Evolutionary conservation across 306 rosid genomes (phyloP).

Genomic region (Vigna reflexopilosa): DNA sequence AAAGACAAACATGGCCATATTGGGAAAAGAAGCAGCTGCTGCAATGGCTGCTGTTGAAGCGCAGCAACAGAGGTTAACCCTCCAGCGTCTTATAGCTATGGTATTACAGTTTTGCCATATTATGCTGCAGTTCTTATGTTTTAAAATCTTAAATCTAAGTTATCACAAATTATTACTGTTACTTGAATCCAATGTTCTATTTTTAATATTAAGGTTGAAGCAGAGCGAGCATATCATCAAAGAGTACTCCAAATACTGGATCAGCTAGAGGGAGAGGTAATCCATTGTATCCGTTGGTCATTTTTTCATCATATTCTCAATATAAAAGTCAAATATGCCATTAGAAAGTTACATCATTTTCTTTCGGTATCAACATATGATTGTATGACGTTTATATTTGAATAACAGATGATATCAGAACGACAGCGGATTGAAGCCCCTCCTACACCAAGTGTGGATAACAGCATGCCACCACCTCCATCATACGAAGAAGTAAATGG

Average conservation of each 20-base stretch:
- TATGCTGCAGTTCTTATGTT: conserved; percentile 21
- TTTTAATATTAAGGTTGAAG: conserved; percentile 74
- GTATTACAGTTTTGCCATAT: conserved; percentile 51
- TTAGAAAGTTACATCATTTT: conserved; percentile 22
- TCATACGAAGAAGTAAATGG: conserved; percentile 90
- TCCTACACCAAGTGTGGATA: conserved; percentile 71
- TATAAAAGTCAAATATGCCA: conserved; percentile 26
- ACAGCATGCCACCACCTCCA: conserved; percentile 85
- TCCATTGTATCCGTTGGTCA: conserved; percentile 22
- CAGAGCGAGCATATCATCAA: conserved; percentile 91
- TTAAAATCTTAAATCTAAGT: conserved; percentile 24
- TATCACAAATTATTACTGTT: conserved; percentile 22
- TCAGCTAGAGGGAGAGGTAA: conserved; percentile 96
- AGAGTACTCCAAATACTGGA: conserved; percentile 84
- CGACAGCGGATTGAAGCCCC: conserved; percentile 94
- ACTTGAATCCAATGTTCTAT: conserved; percentile 26
- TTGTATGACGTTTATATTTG: conserved; percentile 39
- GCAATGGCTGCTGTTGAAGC: conserved; percentile 99
- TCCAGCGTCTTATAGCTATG: conserved; percentile 95
- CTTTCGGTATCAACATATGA: conserved; percentile 38
- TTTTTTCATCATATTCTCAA: conserved; percentile 27
- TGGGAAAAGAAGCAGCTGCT: conserved; percentile 98
- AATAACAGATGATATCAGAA: conserved; percentile 82
- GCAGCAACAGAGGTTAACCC: conserved; percentile 95
- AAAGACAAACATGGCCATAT: conserved; percentile 81